phyloP scores from a whole-genome alignment of 2,329 filamentous ascomycete genomes.

The Grosmannia penicillata region DNA sequence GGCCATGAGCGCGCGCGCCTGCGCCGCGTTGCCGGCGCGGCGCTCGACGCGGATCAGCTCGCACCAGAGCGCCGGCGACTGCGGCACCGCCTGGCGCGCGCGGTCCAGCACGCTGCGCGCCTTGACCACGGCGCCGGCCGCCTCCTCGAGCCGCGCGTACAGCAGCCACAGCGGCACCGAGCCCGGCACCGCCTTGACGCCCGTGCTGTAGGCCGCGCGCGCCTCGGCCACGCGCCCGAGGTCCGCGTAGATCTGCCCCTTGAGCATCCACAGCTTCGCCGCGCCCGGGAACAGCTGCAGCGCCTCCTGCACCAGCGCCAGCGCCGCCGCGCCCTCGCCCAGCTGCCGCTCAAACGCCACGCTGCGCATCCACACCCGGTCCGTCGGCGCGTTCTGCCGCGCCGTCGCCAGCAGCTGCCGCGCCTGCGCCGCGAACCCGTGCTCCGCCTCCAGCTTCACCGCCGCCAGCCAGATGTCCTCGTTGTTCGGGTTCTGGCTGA shows the following conservation, averaged over 20 bases:
- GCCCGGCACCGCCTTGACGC: constrained; percentile 72
- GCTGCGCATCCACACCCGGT: constrained; percentile 94
- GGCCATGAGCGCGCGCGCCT: constrained; percentile 88
- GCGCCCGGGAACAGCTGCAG: constrained; percentile 73
- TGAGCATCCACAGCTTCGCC: constrained; percentile 95
- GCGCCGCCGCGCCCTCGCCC: constrained; percentile 61
- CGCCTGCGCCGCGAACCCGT: constrained; percentile 67
- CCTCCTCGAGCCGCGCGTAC: constrained; percentile 77
- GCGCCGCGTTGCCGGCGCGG: constrained; percentile 64
- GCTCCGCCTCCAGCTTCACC: constrained; percentile 91
- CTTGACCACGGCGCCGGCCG: constrained; percentile 69
- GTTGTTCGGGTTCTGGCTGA: constrained; percentile 90
- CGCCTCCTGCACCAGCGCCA: constrained; percentile 77
- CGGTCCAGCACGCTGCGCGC: constrained; percentile 88
- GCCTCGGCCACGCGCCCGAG: constrained; percentile 69
- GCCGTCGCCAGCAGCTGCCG: constrained; percentile 69
- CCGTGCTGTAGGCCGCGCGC: constrained; percentile 75
- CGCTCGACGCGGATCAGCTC: constrained; percentile 91
- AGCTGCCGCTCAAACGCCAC: constrained; percentile 84
- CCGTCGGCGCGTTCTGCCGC: constrained; percentile 77
- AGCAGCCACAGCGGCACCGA: constrained; percentile 84
- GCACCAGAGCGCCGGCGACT: constrained; percentile 72
- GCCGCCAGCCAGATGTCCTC: constrained; percentile 97
- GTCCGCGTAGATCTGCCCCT: constrained; percentile 91
- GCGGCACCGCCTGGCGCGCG: constrained; percentile 74